Percentiles rank a stretch among this genome's conserved stretches.
These are phyloP conservation scores for Leccinum olivaceopallidum DNA, from an alignment of 768 basidiomycete species.

Conservation along the genomic window DNA sequence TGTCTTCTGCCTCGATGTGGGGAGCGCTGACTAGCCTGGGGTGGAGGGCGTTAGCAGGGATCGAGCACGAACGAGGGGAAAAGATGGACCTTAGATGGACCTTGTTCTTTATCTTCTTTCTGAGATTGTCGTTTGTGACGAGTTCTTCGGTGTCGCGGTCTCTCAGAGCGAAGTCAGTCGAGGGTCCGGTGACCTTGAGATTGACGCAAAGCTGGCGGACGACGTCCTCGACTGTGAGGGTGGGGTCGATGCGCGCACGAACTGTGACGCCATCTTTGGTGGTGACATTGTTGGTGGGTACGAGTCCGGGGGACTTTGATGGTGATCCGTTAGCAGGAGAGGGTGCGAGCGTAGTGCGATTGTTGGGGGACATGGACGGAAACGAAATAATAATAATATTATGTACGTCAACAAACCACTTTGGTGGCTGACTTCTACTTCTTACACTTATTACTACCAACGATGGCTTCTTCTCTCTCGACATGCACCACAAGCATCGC, in stretches of 20 bases:
- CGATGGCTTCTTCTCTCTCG: background rate
- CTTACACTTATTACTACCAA: too few relatives aligned
- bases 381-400: background rate
- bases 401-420: too few relatives aligned
- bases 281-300: slow-evolving; percentile 84
- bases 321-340: slow-evolving; percentile 35
- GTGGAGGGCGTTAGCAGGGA: slow-evolving; percentile 2
- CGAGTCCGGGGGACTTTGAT: slow-evolving; percentile 47
- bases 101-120: slow-evolving; percentile 78
- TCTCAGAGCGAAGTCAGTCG: slow-evolving; percentile 72
- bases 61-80: background rate
- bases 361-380: slow-evolving; percentile 25
- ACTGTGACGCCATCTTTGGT: slow-evolving; percentile 74
- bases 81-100: slow-evolving; percentile 69
- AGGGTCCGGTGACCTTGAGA: slow-evolving; percentile 74
- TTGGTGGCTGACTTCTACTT: too few relatives aligned
- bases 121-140: slow-evolving; percentile 85
- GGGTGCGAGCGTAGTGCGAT: slow-evolving; percentile 28
- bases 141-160: slow-evolving; percentile 77
- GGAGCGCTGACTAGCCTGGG: slow-evolving; percentile 78
- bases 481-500: background rate
- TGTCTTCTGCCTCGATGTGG: slow-evolving; percentile 75
- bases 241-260: slow-evolving; percentile 82
- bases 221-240: slow-evolving; percentile 82
- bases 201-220: slow-evolving; percentile 80